Evolutionary conservation across 768 basidiomycete genomes (phyloP).

Genomic region (Tylopilus felleus): DNA sequence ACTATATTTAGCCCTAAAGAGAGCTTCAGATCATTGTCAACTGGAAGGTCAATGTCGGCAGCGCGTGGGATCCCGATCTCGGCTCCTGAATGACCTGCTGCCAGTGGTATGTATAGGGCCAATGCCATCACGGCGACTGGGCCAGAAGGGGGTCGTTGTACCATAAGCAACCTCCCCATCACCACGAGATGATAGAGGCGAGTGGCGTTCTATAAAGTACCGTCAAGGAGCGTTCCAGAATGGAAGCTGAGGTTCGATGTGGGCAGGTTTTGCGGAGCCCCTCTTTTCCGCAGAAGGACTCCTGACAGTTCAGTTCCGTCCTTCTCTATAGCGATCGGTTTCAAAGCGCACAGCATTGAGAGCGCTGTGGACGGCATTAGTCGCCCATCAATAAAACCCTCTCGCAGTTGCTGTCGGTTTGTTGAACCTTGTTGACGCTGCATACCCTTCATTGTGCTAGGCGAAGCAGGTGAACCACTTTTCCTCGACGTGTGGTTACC

Average conservation of each 20-base stretch:
- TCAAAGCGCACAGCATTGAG: conserved; percentile 2
- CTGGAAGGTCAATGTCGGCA: conserved; percentile 14
- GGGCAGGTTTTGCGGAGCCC: conserved; percentile 1
- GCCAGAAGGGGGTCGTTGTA: neutral
- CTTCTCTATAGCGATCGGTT: conserved; percentile 10
- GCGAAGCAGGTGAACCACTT: neutral
- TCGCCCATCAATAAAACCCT: neutral
- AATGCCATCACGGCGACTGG: conserved; percentile 13
- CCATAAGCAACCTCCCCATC: conserved; percentile 13
- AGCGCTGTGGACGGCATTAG: neutral
- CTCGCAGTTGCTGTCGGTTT: neutral
- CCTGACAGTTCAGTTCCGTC: conserved; percentile 5
- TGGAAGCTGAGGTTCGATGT: conserved; percentile 7
- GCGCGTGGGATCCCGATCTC: conserved; percentile 20
- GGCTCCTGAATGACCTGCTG: conserved; percentile 5
- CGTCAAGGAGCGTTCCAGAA: conserved; percentile 6
- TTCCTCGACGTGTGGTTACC: neutral
- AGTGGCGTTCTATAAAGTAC: conserved; percentile 16
- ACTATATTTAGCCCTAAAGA: neutral
- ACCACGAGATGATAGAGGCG: conserved; percentile 16
- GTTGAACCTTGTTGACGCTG: neutral
- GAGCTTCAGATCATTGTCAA: neutral
- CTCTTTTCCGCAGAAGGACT: conserved; percentile 9
- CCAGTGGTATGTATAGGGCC: conserved; percentile 3
- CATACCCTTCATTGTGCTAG: neutral